Base-by-base conservation (phyloP, 1,284 basidiomycete genomes). In the Melampsora allii-populina region DNA sequence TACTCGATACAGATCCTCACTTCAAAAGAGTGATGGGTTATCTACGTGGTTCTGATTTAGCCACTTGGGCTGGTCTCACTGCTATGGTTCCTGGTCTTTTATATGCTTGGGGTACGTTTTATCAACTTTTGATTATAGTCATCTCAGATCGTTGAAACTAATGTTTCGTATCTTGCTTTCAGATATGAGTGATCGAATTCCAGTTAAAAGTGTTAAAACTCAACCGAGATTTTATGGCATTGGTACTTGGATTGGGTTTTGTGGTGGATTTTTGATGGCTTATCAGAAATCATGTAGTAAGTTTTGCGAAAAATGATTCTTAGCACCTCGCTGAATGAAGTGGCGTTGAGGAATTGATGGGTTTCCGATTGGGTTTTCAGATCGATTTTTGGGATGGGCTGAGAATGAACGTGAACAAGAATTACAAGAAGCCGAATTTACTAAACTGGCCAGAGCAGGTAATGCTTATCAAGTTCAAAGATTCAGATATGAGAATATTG, bases 321-420 rank as follows among this genome's bases (percentile, higher is more conserved):
- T 12, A 53, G 36, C 42, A n/a, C n/a, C n/a, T n/a, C n/a, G n/a
- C 9, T 53, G 27, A 17, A 9, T 7, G 45, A 9, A 5, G 17
- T 50, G 6, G 24, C 3, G 42, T 46, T 73, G 45, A n/a, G 29
- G 17, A 17, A 6, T 21, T 21, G 29, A 36, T 10, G 36, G 3
- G 5, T 36, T 36, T 36, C 7, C 1, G 9, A 1, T 36, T 6
- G 9, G 27, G 21, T 42, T 39, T 59, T 45, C 79, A 93, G 94
- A 89, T 83, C 93, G 95, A 59, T 95, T 98, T 86, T 94, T 92
- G 92, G 95, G 95, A 66, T 94, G 92, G 90, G 85, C 86, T 27
- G 95, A 98, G 84, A 99, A 99, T 84, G 87, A 79, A 29, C 61
- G 61, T n/a, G 69, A 72, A 46, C 46, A 65, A 53, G 58, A 56